Percentiles rank a stretch among this genome's conserved stretches.
Evolutionary conservation across 257 asterid genomes (phyloP).

Genomic region (Echites panduratus): DNA sequence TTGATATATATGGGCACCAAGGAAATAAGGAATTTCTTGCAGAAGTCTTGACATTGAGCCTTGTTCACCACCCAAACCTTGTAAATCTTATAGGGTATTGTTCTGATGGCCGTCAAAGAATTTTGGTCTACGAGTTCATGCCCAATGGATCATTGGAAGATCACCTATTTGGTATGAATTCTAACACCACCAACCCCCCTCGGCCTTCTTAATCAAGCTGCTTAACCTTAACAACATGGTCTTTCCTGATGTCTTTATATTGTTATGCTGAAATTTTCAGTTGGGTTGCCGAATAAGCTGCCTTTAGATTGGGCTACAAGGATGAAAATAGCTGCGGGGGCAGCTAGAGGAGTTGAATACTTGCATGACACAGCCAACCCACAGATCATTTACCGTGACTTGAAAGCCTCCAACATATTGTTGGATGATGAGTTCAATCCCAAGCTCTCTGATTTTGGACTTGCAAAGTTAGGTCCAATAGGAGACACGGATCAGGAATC

Average conservation of each 20-base stretch:
- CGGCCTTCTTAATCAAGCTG: not conserved
- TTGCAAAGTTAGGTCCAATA: slow-evolving; percentile 39
- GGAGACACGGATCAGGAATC: slow-evolving; percentile 36
- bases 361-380: slow-evolving; percentile 39
- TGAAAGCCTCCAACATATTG: slow-evolving; percentile 39
- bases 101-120: slow-evolving; percentile 84
- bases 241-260: not conserved
- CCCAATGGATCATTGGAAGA: slow-evolving; percentile 65
- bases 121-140: slow-evolving; percentile 68
- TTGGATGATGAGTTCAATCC: slow-evolving; percentile 31
- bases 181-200: too few species aligned
- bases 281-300: slow-evolving; percentile 22
- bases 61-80: slow-evolving; percentile 62
- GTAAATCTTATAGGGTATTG: slow-evolving; percentile 79
- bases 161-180: slow-evolving; percentile 59
- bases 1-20: slow-evolving; percentile 39
- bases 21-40: slow-evolving; percentile 48
- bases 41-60: slow-evolving; percentile 74
- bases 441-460: slow-evolving; percentile 47
- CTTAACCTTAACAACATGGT: not conserved
- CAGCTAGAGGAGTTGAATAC: slow-evolving; percentile 45
- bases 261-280: slow-evolving; percentile 14
- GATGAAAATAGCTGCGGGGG: slow-evolving; percentile 39
- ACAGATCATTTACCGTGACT: slow-evolving; percentile 37
- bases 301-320: slow-evolving; percentile 42